Evolutionary conservation across 257 asterid genomes (phyloP), one percentile per base, ranked within the genome.

Genomic region (Prunella vulgaris): DNA sequence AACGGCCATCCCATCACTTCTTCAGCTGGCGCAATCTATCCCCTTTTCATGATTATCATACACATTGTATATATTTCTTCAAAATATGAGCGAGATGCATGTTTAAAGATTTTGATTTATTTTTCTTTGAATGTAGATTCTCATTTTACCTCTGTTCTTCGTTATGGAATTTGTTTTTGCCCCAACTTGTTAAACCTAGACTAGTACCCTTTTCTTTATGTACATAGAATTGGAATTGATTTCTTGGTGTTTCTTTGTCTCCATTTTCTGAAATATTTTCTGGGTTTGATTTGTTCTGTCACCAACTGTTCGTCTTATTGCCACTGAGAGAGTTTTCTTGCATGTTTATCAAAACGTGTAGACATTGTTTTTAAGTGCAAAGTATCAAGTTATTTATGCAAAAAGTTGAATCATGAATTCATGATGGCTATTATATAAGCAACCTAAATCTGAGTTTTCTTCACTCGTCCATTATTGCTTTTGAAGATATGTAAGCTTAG

Each of bases 1-100:
- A 57, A 48, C 79, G 76, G 69, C 17, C 40, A 24, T 60, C 78
- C 81, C 68, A 44, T 68, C 82, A 68, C 65, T 63, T 24, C 46
- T 32, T 32, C 59, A 14, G 15, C 0, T 0, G 33, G 69, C 35
- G 21, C 56, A 56, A 69, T 62, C 38, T 10, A 21, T 58, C 46
- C 0, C 0, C 64, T 52, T 66, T 63, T 27, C 74, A n/a, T 30
- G 33, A 30, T 14, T 54, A 24, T 68, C 28, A 37, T 46, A 61
- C 60, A 28, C 24, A 27, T 62, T 60, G n/a, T 22, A 12, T 53
- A 38, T 20, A 49, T 62, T 30, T 40, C 35, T 44, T 21, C 7
- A 6, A 32, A 32, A 25, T 35, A 10, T 15, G 20, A 12, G 33
- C 25, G 38, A 58, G 58, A 32, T 51, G 22, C 33, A 25, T 10